Evolutionary conservation across 495 filamentous ascomycete species (phyloP).

Genomic region (Umbilicaria muhlenbergii): DNA sequence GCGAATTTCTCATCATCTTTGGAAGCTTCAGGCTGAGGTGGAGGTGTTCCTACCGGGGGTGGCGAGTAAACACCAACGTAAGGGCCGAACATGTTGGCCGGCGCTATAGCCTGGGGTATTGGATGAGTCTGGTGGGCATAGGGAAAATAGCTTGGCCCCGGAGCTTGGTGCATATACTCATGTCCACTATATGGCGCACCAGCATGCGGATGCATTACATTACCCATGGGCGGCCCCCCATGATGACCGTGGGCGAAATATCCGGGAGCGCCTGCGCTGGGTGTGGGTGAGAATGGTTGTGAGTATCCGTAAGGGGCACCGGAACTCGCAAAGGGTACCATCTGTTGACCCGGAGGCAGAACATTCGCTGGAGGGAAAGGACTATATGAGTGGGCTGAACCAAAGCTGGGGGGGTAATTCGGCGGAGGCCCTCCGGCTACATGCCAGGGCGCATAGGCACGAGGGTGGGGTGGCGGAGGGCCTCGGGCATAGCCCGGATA

Average conservation of each 20-base stretch:
- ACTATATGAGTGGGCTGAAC: conserved; percentile 21
- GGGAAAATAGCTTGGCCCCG: conserved; percentile 25
- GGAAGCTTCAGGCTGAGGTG: conserved; percentile 6
- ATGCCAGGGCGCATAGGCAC: conserved; percentile 19
- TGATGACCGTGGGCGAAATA: conserved; percentile 24
- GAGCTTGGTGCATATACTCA: conserved; percentile 34
- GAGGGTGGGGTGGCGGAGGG: conserved; percentile 20
- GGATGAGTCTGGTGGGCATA: conserved; percentile 24
- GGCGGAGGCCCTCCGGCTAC: conserved; percentile 17
- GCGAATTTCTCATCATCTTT: conserved; percentile 37
- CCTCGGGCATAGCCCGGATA: conserved; percentile 23
- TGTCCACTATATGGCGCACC: conserved; percentile 26
- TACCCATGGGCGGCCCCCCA: conserved; percentile 17
- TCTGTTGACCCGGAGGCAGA: conserved; percentile 21
- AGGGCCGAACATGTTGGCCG: conserved; percentile 6
- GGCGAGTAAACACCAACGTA: conserved; percentile 8
- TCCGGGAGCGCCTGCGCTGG: conserved; percentile 20
- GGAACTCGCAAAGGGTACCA: conserved; percentile 17
- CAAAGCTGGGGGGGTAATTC: conserved; percentile 32
- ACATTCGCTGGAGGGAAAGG: conserved; percentile 24
- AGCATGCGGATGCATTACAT: conserved; percentile 17
- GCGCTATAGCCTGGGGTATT: conserved; percentile 25
- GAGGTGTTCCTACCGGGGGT: conserved; percentile 14
- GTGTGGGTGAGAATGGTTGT: conserved; percentile 18
- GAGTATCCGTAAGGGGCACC: conserved; percentile 23